phyloP scores from a whole-genome alignment of 2,329 filamentous ascomycete species.

The Ophidiomyces ophidiicola region DNA sequence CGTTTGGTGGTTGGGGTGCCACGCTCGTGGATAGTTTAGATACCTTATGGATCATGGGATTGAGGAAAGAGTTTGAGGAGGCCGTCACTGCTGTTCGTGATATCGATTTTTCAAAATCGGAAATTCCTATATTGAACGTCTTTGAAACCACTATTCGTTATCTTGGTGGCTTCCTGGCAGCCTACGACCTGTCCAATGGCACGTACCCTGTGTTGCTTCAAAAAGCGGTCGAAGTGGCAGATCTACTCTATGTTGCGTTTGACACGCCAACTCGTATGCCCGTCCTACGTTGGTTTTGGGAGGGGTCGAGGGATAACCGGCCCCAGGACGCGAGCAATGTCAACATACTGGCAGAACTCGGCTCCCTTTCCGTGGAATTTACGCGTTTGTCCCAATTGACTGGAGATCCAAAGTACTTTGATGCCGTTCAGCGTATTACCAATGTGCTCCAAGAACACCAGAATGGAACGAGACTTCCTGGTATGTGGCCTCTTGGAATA shows the following conservation, averaged over 20 bases:
- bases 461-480: slow-evolving; percentile 26
- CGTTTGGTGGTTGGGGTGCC: slow-evolving; percentile 52
- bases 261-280: slow-evolving; percentile 23
- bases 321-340: slow-evolving; percentile 20
- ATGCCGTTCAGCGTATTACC: slow-evolving; percentile 28
- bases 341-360: slow-evolving; percentile 26
- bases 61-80: slow-evolving; percentile 44
- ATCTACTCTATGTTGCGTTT: slow-evolving; percentile 41
- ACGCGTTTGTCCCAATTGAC: slow-evolving; percentile 32
- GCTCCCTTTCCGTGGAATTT: slow-evolving; percentile 33
- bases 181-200: slow-evolving; percentile 40
- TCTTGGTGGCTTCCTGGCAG: slow-evolving; percentile 42
- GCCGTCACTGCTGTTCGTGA: slow-evolving; percentile 41
- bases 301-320: slow-evolving; percentile 17
- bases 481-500: slow-evolving; percentile 30
- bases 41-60: slow-evolving; percentile 51
- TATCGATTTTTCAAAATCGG: slow-evolving; percentile 42
- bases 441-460: slow-evolving; percentile 26
- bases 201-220: slow-evolving; percentile 35
- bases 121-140: slow-evolving; percentile 29
- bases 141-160: slow-evolving; percentile 44
- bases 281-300: slow-evolving; percentile 17
- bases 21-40: slow-evolving; percentile 51
- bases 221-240: slow-evolving; percentile 43
- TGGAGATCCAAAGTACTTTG: slow-evolving; percentile 28